These are phyloP conservation scores for Populus tomentosa DNA, from an alignment of 441 rosid genomes.

Conservation along the genomic window DNA sequence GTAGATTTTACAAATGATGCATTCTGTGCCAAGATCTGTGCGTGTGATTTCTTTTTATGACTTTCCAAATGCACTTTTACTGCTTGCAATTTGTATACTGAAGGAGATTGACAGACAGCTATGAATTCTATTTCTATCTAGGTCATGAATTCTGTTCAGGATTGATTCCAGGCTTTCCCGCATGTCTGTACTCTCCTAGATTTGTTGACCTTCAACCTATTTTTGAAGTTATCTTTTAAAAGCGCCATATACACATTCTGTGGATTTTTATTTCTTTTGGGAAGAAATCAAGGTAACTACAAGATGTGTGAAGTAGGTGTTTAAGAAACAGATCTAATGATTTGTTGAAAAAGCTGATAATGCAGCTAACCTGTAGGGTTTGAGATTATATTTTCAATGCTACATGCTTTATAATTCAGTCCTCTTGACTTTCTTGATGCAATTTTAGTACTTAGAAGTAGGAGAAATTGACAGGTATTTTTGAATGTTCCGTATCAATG, in stretches of 20 bases:
- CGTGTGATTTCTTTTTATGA: not conserved
- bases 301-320: not conserved
- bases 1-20: not conserved
- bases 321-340: not conserved
- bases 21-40: not conserved
- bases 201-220: not conserved
- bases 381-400: no score
- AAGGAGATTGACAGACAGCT: not conserved
- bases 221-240: not conserved
- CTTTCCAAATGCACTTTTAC: not conserved
- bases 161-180: not conserved
- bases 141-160: not conserved
- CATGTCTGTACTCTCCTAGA: not conserved
- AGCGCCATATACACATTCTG: not conserved
- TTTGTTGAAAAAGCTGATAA: not conserved
- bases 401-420: no score
- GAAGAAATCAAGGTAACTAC: not conserved
- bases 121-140: not conserved
- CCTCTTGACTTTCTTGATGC: no score
- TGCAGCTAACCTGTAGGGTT: no score
- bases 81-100: not conserved
- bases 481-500: not conserved
- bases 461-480: not conserved
- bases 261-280: not conserved
- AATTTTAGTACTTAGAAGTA: not conserved